Evolutionary conservation across 2,329 filamentous ascomycete genomes (phyloP), one percentile per base, ranked within the genome.

Genomic region (Cladosporium cucumerinum): DNA sequence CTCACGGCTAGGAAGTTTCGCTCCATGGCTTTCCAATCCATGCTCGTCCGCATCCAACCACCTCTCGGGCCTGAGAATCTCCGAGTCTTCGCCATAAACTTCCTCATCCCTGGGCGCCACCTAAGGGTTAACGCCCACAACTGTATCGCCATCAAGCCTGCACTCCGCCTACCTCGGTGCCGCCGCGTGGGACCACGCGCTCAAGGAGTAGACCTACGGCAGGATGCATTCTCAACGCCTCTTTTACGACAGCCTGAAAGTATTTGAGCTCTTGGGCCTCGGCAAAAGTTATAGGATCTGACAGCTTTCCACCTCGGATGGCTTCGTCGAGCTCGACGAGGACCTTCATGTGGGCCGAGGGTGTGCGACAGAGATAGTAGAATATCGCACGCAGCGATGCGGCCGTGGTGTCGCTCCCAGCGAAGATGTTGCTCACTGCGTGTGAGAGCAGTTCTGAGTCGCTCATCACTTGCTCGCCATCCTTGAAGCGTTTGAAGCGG

Each of bases 361-460:
- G 76, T 23, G 78, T 69, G 18, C 69, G 71, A 57, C 76, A 64
- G 11, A 81, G 73, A 59, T 77, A 71, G 65, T 80, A 78, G 65
- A 82, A 71, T 34, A 79, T 70, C 1, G 79, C 74, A 5, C 77
- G 72, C 6, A 82, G 69, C 0, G 75, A 72, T 43, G 78, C 79
- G 10, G 77, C 78, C 1, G 78, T 80, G 5, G 79, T 80, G 61
- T 79, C 77, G 48, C 71, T 74, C 5, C 78, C 78, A 7, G 78
- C 77, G 61, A 75, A 72, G 21, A 43, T 89, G 79, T 72, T 86
- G 85, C 79, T 87, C 5, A 39, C 57, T 6, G 66, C 64, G 61
- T 70, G 67, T 10, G 62, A 68, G 14, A 71, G 66, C 57, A 72
- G 63, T 21, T 62, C 61, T 18, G 66, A 61, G 26, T 69, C 65